Conservation (phyloP, 148 eudicot genomes). For the Oxyria digyna region DNA sequence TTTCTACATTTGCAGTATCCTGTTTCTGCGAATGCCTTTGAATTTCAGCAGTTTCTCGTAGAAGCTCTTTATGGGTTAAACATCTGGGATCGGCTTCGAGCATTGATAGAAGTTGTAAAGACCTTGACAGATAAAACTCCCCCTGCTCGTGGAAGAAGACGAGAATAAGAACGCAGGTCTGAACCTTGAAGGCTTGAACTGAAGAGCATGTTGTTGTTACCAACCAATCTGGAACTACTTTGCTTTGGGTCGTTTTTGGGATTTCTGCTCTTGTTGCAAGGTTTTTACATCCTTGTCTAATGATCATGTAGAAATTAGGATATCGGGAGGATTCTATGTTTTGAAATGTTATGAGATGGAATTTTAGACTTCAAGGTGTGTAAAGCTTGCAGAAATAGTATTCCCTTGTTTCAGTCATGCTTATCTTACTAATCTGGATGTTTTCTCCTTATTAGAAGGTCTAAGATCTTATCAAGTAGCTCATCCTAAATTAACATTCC, state of each 20-base stretch:
- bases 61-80: conserved; percentile 77
- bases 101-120: conserved; percentile 66
- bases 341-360: too few species aligned
- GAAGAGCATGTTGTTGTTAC: not conserved
- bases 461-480: too few species aligned
- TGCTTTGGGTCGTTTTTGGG: not conserved
- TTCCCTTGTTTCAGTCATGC: not conserved
- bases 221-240: not conserved
- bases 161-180: conserved; percentile 20
- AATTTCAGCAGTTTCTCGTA: conserved; percentile 76
- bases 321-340: not conserved
- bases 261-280: not conserved
- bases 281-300: not conserved
- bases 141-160: conserved; percentile 27
- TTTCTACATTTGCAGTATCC: conserved; percentile 53
- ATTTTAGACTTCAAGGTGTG: not conserved
- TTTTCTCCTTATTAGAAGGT: too few species aligned
- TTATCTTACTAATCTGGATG: too few species aligned
- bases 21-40: conserved; percentile 71
- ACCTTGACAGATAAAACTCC: conserved; percentile 44
- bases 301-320: not conserved
- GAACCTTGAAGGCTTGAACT: not conserved
- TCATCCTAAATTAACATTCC: too few species aligned
- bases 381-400: not conserved
- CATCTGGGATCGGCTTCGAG: conserved; percentile 85